Evolutionary conservation across 2,329 filamentous ascomycete species (phyloP).

Genomic region (Diaporthe longicolla): DNA sequence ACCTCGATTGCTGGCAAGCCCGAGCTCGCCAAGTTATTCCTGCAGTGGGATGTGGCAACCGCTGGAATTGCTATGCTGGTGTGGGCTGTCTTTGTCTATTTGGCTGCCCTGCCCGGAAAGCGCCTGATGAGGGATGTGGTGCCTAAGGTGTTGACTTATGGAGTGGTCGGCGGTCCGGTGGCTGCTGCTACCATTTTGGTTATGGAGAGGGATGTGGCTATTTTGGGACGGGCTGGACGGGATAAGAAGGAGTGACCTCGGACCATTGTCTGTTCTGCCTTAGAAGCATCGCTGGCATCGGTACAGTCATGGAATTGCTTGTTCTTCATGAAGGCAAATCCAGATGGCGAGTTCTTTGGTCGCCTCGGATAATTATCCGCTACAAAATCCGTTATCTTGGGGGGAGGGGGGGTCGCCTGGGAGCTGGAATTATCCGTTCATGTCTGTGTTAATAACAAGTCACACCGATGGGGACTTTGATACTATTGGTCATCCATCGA

Average conservation of each 20-base stretch:
- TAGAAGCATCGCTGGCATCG: neutral
- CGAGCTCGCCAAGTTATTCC: conserved; percentile 59
- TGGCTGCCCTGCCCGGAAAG: conserved; percentile 46
- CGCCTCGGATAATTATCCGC: too few species aligned
- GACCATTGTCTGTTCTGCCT: neutral
- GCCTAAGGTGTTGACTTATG: conserved; percentile 53
- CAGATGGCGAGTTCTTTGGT: too few species aligned
- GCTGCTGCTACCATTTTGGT: conserved; percentile 60
- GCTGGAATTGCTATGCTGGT: conserved; percentile 58
- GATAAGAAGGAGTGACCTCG: neutral
- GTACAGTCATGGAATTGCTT: neutral
- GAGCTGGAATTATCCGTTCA: too few species aligned
- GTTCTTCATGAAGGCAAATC: too few species aligned
- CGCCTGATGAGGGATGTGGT: conserved; percentile 44
- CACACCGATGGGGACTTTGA: too few species aligned
- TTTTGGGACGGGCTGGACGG: neutral
- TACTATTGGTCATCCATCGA: too few species aligned
- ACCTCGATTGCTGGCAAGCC: conserved; percentile 53
- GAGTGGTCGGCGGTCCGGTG: conserved; percentile 57
- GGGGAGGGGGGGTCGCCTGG: too few species aligned
- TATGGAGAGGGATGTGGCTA: conserved; percentile 61
- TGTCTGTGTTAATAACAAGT: too few species aligned
- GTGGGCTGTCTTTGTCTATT: conserved; percentile 59
- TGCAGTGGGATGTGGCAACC: conserved; percentile 64
- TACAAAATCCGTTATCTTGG: too few species aligned